Evolutionary conservation across 2,329 filamentous ascomycete species (phyloP), one percentile per base, ranked within the genome.

Genomic region (Penicillium sp.): DNA sequence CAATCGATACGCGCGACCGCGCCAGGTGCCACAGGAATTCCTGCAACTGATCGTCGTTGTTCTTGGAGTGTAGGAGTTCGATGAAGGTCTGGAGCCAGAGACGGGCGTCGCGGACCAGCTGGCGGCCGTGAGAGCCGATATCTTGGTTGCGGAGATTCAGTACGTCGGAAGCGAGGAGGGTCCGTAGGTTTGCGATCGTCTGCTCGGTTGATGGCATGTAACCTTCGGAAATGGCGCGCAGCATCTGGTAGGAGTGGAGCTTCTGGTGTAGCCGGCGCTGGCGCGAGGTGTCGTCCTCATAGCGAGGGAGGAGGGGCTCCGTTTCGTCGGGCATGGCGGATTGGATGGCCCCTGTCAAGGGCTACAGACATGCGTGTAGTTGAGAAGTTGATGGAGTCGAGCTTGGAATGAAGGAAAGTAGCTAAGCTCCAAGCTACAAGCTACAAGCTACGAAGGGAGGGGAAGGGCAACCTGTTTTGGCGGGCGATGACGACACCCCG

Each of bases 161-260:
- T 16, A 94, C 67, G 62, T 92, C 88, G 30, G 89, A 85, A 4
- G 89, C 84, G 8, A 96, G 79, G 1, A 96, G 74, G 2, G 87
- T 89, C 60, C 90, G 85, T 2, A 97, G 77, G 60, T 95, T 91
- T 68, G 86, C 77, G 63, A 94, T 87, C 60, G 81, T 68, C 70
- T 97, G 92, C 61, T 94, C 87, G 10, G 89, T 96, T 5, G 90
- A 94, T 42, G 92, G 92, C 88, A 97, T 92, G 72, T 86, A 96
- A 5, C 92, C 92, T 64, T 89, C 83, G 1, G 83, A 82, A 9
- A 96, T 70, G 48, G 92, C 92, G 47, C 89, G 83, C 25, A 91
- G 69, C 87, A 96, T 95, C 77, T 96, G 90, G 68, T 96, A 96
- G 24, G 87, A 87, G 74, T 96, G 92, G 54, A 97, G 81, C 78